Conservation (phyloP, 768 basidiomycete genomes). For the Pholiota conissans region DNA sequence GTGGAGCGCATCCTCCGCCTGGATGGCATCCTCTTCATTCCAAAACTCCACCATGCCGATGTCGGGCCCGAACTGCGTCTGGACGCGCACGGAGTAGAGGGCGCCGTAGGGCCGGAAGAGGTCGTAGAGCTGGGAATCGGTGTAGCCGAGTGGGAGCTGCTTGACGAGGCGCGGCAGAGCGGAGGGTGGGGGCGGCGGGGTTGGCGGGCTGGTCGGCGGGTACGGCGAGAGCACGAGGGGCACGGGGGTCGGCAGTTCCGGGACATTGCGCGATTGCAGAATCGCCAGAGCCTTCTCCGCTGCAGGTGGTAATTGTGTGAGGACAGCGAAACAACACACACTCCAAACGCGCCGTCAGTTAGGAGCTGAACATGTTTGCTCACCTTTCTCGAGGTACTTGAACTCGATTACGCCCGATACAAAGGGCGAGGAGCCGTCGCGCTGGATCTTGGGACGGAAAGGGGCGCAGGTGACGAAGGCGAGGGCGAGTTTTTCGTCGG, state of each 20-base stretch:
- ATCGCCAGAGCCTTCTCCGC: conserved; percentile 90
- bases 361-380: conserved; percentile 22
- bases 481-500: conserved; percentile 75
- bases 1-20: conserved; percentile 81
- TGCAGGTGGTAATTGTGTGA: conserved; percentile 29
- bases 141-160: conserved; percentile 69
- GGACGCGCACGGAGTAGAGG: conserved; percentile 73
- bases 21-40: conserved; percentile 81
- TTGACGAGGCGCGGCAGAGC: conserved; percentile 83
- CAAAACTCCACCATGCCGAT: conserved; percentile 83
- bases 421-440: conserved; percentile 52
- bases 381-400: conserved; percentile 79
- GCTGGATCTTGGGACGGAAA: conserved; percentile 75
- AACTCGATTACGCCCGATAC: conserved; percentile 82
- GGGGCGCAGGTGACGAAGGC: conserved; percentile 77
- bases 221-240: conserved; percentile 78
- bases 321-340: neutral
- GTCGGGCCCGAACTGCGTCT: conserved; percentile 75
- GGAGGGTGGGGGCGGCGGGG: conserved; percentile 71
- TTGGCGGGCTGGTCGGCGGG: conserved; percentile 76
- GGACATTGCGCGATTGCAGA: conserved; percentile 73
- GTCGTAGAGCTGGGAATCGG: conserved; percentile 78
- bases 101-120: conserved; percentile 84
- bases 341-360: conserved; percentile 9
- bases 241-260: conserved; percentile 56